Evolutionary conservation across 805 yeast species (phyloP), one percentile per base, ranked within the genome.

Genomic region (Kodamaea sagamina): DNA sequence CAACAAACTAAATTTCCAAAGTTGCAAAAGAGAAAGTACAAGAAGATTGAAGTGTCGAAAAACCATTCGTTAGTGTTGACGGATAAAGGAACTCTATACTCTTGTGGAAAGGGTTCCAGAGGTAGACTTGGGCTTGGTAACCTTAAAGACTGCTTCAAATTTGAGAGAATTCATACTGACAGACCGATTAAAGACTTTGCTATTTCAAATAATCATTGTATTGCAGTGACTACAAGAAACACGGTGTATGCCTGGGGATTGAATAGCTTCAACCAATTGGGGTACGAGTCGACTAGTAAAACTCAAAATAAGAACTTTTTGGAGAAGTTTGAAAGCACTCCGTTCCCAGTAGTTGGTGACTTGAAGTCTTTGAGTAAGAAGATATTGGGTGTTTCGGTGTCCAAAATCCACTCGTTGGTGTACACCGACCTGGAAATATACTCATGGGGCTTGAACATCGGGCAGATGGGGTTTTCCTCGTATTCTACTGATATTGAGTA

Each of bases 241-340:
- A 73, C 74, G n/a, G 66, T 88, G 1, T 84, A 71, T 48, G 63
- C 89, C 0, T 90, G 96, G 95, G 97, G 97, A 0, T 71, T 79
- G 47, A 87, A 87, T 54, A 68, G 72, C 12, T 74, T 61, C 57
- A 76, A 75, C n/a, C 95, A 86, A 57, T 61, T 87, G 16, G 95
- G 95, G 0, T 55, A 52, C 26, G 50, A 47, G 6, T 51, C 63
- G 5, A 28, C 53, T 2, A 35, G 53, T 5, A 41, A 50, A 19
- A 36, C 54, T 6, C 43, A 48, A 10, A 46, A 52, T 11, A 57
- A 54, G 18, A 59, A 54, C 4, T 54, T 52, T 18, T 37, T 52
- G 7, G 73, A 68, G 18, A 43, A 50, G 4, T 71, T 61, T 45
- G 68, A 62, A 36, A 47, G 59, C 13, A 31, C 49, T 0, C 85